phyloP scores from a whole-genome alignment of 2,329 filamentous ascomycete genomes.

The Penicillium sp. region DNA sequence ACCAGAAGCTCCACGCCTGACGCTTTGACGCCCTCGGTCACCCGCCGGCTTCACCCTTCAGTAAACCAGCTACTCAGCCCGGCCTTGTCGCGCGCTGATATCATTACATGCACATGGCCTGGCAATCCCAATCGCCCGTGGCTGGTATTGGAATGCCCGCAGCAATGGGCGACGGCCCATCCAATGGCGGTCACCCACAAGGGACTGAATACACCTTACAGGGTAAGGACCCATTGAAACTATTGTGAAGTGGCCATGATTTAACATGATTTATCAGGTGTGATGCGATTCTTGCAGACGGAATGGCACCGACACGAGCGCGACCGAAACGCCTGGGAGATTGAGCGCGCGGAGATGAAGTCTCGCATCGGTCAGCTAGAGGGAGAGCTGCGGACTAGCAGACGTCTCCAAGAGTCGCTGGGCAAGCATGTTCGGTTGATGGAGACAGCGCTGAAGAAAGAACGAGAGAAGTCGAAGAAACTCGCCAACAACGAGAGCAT shows the following conservation, averaged over 20 bases:
- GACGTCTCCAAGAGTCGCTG: slow-evolving; percentile 83
- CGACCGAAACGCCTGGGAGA: slow-evolving; percentile 97
- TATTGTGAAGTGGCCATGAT: not conserved
- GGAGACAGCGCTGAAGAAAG: slow-evolving; percentile 82
- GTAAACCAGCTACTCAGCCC: not conserved
- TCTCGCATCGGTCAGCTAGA: slow-evolving; percentile 92
- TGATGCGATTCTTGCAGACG: slow-evolving; percentile 98
- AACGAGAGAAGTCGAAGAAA: slow-evolving; percentile 68
- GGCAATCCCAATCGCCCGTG: slow-evolving; percentile 68
- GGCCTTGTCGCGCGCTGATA: slow-evolving; percentile 2
- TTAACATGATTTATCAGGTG: slow-evolving; percentile 57
- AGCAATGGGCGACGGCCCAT: slow-evolving; percentile 41
- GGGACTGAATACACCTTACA: slow-evolving; percentile 73
- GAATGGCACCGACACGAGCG: slow-evolving; percentile 99
- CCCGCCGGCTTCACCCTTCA: slow-evolving; percentile 1
- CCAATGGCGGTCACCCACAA: slow-evolving; percentile 52
- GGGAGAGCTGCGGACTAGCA: slow-evolving; percentile 81
- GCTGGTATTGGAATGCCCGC: slow-evolving; percentile 54
- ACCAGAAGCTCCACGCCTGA: slow-evolving; percentile 15
- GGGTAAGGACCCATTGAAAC: slow-evolving; percentile 49
- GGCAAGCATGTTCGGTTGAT: slow-evolving; percentile 89
- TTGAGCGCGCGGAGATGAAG: slow-evolving; percentile 98
- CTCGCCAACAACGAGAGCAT: slow-evolving; percentile 54
- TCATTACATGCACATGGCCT: slow-evolving; percentile 58
- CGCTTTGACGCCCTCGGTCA: slow-evolving; percentile 5